Conservation (phyloP, 768 basidiomycete species). For the Gymnopilus dilepis region DNA sequence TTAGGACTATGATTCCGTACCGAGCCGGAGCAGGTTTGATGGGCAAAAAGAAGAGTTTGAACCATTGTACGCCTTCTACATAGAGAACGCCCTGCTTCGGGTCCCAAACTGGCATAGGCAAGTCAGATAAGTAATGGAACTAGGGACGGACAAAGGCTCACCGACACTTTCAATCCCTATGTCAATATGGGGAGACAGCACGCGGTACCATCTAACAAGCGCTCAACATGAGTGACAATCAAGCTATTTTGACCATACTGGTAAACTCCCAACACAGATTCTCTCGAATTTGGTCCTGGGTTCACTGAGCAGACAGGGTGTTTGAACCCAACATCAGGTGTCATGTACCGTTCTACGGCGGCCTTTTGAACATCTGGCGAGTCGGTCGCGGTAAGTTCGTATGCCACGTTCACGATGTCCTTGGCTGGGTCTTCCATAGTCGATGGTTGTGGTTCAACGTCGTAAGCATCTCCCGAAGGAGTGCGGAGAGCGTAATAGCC, state of each 20-base stretch:
- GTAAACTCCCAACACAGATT: conserved; percentile 59
- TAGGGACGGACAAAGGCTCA: conserved; percentile 32
- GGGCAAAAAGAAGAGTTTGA: conserved; percentile 55
- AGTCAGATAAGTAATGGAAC: not conserved
- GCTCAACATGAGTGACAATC: not conserved
- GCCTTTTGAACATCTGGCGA: conserved; percentile 55
- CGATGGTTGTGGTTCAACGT: conserved; percentile 25
- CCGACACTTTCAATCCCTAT: conserved; percentile 48
- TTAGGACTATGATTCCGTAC: conserved; percentile 34
- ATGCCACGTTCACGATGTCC: conserved; percentile 53
- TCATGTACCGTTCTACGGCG: conserved; percentile 55
- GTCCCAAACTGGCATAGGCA: conserved; percentile 51
- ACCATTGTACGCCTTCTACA: conserved; percentile 59
- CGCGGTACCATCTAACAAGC: conserved; percentile 60
- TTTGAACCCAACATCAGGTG: conserved; percentile 57
- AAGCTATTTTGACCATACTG: conserved; percentile 45
- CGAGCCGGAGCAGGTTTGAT: conserved; percentile 49
- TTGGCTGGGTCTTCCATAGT: conserved; percentile 57
- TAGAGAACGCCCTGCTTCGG: conserved; percentile 42
- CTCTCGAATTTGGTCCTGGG: conserved; percentile 55
- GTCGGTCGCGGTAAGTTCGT: conserved; percentile 49
- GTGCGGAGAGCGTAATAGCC: not conserved
- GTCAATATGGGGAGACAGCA: conserved; percentile 58
- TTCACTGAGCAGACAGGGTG: conserved; percentile 62
- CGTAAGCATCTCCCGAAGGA: not conserved